phyloP scores from a whole-genome alignment of 192 early-diverging fungal species.

The Rhizoclosmatium sp. region DNA sequence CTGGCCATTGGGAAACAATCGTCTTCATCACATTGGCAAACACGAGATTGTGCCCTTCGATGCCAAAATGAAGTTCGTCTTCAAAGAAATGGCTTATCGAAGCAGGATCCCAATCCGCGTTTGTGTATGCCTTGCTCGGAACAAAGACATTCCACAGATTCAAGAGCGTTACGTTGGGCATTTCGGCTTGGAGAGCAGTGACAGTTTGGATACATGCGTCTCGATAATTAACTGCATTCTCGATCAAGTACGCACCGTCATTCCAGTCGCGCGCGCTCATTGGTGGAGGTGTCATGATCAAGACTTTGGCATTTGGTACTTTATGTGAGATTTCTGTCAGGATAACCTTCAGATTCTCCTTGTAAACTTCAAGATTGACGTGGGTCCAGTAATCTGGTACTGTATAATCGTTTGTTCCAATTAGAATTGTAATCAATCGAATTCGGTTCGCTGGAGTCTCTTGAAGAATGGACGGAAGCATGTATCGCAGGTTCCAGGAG shows the following conservation, averaged over 20 bases:
- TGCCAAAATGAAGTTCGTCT: conserved; percentile 4
- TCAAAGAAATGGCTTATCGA: neutral
- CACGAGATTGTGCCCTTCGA: neutral
- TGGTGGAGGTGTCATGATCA: conserved; percentile 76
- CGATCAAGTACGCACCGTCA: conserved; percentile 23
- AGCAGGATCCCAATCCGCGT: conserved; percentile 15
- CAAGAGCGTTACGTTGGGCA: conserved; percentile 17
- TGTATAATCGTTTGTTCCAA: conserved; percentile 37
- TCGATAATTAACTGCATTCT: conserved; percentile 17
- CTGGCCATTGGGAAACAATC: neutral
- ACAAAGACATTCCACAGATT: conserved; percentile 37
- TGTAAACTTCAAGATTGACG: conserved; percentile 62
- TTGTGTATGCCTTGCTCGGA: neutral
- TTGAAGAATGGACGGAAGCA: neutral
- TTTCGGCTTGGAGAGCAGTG: neutral
- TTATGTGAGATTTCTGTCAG: conserved; percentile 61
- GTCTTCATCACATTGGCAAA: neutral
- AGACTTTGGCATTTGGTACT: conserved; percentile 66
- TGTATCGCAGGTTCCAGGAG: neutral
- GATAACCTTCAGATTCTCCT: conserved; percentile 62
- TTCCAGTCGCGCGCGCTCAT: conserved; percentile 56
- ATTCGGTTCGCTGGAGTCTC: neutral
- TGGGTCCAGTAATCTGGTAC: conserved; percentile 49
- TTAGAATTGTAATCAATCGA: neutral
- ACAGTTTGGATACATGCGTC: conserved; percentile 37